Base-by-base conservation (phyloP, 78 protist species). In the Creolimax fragrantissima region DNA sequence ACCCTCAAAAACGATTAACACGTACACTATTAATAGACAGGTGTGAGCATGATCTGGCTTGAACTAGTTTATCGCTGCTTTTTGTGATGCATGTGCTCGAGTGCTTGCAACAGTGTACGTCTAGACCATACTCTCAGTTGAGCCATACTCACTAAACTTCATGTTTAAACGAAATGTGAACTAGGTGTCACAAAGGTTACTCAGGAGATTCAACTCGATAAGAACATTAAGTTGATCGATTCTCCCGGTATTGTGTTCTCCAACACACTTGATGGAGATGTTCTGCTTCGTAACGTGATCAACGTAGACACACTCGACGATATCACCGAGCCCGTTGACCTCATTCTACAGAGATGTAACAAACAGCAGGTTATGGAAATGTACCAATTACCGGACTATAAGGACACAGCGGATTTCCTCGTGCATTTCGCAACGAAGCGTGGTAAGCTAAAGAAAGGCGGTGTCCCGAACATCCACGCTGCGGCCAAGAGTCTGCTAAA, bases 231-330 rank as follows among this genome's bases (percentile, higher is more conserved):
- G 90, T 90, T 98, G 42, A n/a, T 97, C 37, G 99, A 98, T 83
- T 95, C 96, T 35, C 99, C 99, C 11, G 99, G 99, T 35, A 95
- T 96, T 41, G 96, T 97, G 41, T 94, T 94, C 44, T 6, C 83
- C 5, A 81, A 3, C 39, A 88, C 44, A 74, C 24, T 43, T 90
- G 96, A 84, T 43, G 83, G 37, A 42, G 95, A 93, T 41, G 36
- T 92, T 4, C 24, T 95, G 6, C 90, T 95, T 44, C 81, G 94
- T 3, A 89, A 93, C 88, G 93, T 81, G 3, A 94, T 96, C 81
- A 95, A 95, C 84, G 35, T 95, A 3, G 95, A 95, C 37, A 93
- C 94, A 36, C 37, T 97, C 17, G 93, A 3, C 35, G 97, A 97
- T 41, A 6, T 24, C 42, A 24, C 35, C 86, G 35, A 83, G 86